A percentile compares a stretch with the other conserved stretches of the same genome.
These are phyloP conservation scores for Phytophthora colocasiae DNA, from an alignment of 352 stramenopile species.

Conservation along the genomic window DNA sequence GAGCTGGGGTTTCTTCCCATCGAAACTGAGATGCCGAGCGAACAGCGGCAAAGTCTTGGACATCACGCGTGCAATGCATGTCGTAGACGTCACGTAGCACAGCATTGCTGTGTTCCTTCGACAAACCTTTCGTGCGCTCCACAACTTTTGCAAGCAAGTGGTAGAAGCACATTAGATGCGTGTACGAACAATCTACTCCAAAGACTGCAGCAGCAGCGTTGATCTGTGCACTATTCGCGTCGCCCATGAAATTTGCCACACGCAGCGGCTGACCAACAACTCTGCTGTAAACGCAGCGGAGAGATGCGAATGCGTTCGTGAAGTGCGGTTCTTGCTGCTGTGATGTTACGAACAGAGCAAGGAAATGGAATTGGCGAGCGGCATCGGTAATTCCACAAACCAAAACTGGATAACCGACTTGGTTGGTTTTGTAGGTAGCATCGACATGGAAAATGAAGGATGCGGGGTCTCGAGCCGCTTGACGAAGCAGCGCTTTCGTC, in stretches of 20 bases:
- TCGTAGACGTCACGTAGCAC: conserved; percentile 30
- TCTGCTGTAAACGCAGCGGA: neutral
- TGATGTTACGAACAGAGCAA: conserved; percentile 18
- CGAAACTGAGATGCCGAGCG: neutral
- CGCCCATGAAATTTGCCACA: conserved; percentile 20
- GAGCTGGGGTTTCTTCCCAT: neutral
- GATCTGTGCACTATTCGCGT: conserved; percentile 15
- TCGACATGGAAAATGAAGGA: conserved; percentile 20
- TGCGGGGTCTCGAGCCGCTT: neutral
- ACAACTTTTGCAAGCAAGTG: conserved; percentile 35
- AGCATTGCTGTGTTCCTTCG: neutral
- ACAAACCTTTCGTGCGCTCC: conserved; percentile 9
- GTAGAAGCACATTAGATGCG: conserved; percentile 33
- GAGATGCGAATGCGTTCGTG: neutral
- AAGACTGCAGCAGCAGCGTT: conserved; percentile 10
- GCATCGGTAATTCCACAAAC: conserved; percentile 21
- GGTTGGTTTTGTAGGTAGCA: conserved; percentile 31
- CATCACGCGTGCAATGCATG: conserved; percentile 13
- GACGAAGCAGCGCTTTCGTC: neutral
- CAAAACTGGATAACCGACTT: conserved; percentile 11
- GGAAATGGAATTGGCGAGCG: conserved; percentile 15
- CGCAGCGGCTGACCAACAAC: neutral
- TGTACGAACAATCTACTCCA: neutral
- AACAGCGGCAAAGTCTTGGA: neutral
- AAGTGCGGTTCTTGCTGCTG: conserved; percentile 1